Conservation (phyloP, 2,329 filamentous ascomycete species). For the Graphium sp. region DNA sequence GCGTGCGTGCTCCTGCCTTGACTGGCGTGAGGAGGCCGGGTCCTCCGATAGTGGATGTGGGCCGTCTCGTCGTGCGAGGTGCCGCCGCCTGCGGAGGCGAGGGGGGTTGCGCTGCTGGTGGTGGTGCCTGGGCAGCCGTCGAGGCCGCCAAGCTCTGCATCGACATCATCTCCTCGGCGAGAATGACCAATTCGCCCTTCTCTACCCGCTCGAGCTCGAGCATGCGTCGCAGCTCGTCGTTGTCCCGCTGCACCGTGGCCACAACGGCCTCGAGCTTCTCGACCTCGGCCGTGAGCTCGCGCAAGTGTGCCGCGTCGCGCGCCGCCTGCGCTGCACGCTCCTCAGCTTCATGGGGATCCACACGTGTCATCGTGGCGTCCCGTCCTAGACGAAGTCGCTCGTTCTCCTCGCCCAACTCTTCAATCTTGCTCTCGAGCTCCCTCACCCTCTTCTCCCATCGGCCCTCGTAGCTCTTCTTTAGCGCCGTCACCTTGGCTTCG, state of each 20-base stretch:
- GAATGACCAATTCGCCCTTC: conserved; percentile 66
- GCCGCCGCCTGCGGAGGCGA: not conserved
- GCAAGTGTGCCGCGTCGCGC: conserved; percentile 48
- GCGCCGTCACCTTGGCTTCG: conserved; percentile 81
- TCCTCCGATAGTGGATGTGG: conserved; percentile 5
- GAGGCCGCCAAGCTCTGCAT: conserved; percentile 36
- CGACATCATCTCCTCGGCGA: conserved; percentile 71
- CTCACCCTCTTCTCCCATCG: conserved; percentile 79
- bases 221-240: conserved; percentile 44
- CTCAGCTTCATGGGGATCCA: conserved; percentile 28
- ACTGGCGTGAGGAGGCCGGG: conserved; percentile 5
- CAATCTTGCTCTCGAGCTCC: conserved; percentile 58
- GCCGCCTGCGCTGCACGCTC: conserved; percentile 41
- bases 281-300: conserved; percentile 55
- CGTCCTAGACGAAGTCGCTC: conserved; percentile 51
- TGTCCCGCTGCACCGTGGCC: conserved; percentile 51
- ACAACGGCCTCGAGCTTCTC: conserved; percentile 62
- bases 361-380: conserved; percentile 47
- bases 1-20: conserved; percentile 4
- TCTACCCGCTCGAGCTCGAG: conserved; percentile 63
- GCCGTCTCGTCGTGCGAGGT: not conserved
- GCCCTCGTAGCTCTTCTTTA: conserved; percentile 72
- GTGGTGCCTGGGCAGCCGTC: conserved; percentile 1
- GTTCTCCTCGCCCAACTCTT: conserved; percentile 55
- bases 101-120: not conserved